These are phyloP conservation scores for Raffaelea arxii DNA, from an alignment of 2,329 filamentous ascomycete species.

Conservation along the genomic window DNA sequence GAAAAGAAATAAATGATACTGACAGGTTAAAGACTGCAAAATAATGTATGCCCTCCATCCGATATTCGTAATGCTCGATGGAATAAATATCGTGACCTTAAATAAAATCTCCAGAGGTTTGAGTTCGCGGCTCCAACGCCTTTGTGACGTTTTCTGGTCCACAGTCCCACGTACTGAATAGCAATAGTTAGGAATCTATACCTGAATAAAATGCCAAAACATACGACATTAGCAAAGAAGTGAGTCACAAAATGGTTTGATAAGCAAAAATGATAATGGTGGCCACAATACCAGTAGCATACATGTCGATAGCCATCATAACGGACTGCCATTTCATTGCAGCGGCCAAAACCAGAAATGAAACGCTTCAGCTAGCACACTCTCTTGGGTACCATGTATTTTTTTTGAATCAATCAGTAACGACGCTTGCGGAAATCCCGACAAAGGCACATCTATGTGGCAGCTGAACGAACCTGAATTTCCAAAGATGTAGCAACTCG, in stretches of 20 bases:
- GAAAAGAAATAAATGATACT: constrained; percentile 37
- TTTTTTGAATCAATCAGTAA: neutral
- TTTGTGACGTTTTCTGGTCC: too few relatives aligned
- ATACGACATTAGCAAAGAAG: neutral
- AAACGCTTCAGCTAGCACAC: constrained; percentile 57
- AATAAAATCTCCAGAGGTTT: constrained; percentile 15
- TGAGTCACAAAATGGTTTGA: constrained; percentile 11
- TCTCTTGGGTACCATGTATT: constrained; percentile 33
- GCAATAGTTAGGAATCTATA: too few relatives aligned
- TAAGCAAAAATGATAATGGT: constrained; percentile 44
- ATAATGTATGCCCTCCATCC: constrained; percentile 43
- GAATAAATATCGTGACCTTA: constrained; percentile 23
- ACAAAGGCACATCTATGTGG: neutral
- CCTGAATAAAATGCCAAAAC: too few relatives aligned
- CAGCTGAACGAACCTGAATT: neutral
- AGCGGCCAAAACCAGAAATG: constrained; percentile 56
- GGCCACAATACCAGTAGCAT: constrained; percentile 54
- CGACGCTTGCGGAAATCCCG: constrained; percentile 1
- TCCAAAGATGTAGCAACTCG: constrained; percentile 1
- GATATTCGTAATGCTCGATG: constrained; percentile 29
- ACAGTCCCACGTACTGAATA: too few relatives aligned
- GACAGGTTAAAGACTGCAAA: constrained; percentile 36
- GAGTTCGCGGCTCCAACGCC: neutral
- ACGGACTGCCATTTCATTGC: constrained; percentile 63
- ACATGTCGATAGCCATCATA: constrained; percentile 11